Evolutionary conservation across 495 filamentous ascomycete genomes (phyloP), one percentile per base, ranked within the genome.

Genomic region (Acidomyces sp.): DNA sequence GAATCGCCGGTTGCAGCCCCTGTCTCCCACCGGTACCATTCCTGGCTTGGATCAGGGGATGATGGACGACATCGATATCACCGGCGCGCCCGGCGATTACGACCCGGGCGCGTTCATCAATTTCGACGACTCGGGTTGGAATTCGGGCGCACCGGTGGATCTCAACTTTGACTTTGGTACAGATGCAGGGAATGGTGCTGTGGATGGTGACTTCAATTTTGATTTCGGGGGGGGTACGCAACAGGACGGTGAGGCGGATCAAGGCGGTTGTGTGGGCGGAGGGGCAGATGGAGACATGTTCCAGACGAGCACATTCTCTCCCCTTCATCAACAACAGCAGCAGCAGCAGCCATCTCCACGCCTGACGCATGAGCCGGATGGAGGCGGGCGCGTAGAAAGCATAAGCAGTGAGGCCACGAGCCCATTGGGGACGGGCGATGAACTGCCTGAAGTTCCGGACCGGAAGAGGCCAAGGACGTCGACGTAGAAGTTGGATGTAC

Each of bases 11-110:
- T 65, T 94, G 17, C 75, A 80, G 22, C 85, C 86, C 1, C 64
- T 92, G 21, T 83, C 77, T 52, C 85, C 85, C 0, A 81, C 71
- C 4, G 85, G 85, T 10, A 67, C 68, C 13, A 90, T 94, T 36
- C 84, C 85, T 1, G 85, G 83, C 7, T 56, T 92, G 2, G 65
- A 66, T 21, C 63, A 67, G 11, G 66, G 61, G 21, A 37, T 29
- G 11, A 30, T 19, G 15, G 25, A 38, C 9, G 20, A 36, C 10
- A 32, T 61, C 48, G 41, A 56, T 28, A 31, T 38, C 16, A 40
- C 46, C 6, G 55, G 55, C 16, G 52, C 52, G 15, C 54, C 56
- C 4, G 55, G 56, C 17, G 49, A 54, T 6, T 59, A 55, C 42
- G 58, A 62, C 45, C 51, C 52, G 20, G 44, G 48, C 20, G 48